phyloP scores from a whole-genome alignment of 2,329 filamentous ascomycete genomes.

The Pseudocercospora musae region DNA sequence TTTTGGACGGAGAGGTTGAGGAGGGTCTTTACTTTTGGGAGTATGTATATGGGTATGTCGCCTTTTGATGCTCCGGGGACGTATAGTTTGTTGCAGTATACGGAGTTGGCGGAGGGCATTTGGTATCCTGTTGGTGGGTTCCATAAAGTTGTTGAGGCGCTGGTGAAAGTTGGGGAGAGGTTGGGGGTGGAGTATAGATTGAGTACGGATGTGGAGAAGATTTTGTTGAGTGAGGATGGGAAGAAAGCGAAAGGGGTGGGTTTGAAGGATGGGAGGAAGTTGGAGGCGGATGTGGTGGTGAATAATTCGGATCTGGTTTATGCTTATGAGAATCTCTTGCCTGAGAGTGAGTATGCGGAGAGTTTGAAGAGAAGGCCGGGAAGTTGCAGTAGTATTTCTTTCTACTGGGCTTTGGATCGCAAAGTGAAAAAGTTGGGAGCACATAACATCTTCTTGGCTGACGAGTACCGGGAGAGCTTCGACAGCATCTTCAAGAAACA shows the following conservation, averaged over 20 bases:
- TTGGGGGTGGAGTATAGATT: conserved; percentile 63
- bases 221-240: conserved; percentile 54
- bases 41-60: conserved; percentile 81
- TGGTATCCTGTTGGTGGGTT: conserved; percentile 73
- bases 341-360: conserved; percentile 43
- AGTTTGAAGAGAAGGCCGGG: conserved; percentile 51
- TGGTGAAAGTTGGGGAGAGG: conserved; percentile 61
- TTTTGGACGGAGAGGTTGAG: conserved; percentile 68
- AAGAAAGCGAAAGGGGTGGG: conserved; percentile 57
- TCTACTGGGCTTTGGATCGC: conserved; percentile 68
- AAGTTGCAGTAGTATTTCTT: conserved; percentile 71
- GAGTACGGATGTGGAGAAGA: conserved; percentile 54
- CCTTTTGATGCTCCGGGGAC: conserved; percentile 73
- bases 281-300: conserved; percentile 64
- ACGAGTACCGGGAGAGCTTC: conserved; percentile 69
- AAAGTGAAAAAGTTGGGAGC: conserved; percentile 61
- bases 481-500: conserved; percentile 72
- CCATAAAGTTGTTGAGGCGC: conserved; percentile 58
- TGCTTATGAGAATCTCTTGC: conserved; percentile 68
- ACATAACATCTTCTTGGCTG: conserved; percentile 76
- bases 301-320: conserved; percentile 74
- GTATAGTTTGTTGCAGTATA: conserved; percentile 71
- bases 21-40: conserved; percentile 71
- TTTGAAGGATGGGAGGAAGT: conserved; percentile 55
- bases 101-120: conserved; percentile 71